phyloP scores from a whole-genome alignment of 2,329 filamentous ascomycete species.

The Huntiella bhutanensis region DNA sequence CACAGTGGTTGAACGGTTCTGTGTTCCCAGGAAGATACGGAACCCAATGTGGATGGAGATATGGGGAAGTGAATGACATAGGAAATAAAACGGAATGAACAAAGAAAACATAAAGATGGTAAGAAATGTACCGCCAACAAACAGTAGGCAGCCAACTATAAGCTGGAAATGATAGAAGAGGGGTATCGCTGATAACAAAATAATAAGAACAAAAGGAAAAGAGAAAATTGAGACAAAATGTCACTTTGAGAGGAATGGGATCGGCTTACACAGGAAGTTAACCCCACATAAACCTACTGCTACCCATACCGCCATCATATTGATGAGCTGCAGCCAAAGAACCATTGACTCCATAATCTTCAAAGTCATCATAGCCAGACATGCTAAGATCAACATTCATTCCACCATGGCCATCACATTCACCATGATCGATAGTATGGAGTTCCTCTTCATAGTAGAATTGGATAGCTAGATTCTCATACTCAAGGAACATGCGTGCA shows the following conservation, averaged over 20 bases:
- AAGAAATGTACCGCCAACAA: too few species aligned
- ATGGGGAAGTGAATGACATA: too few species aligned
- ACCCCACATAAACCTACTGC: not conserved
- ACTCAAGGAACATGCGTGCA: conserved; percentile 21
- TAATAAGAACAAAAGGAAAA: conserved; percentile 1
- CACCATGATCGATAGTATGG: conserved; percentile 21
- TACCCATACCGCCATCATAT: not conserved
- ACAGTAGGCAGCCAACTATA: too few species aligned
- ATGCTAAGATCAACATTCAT: not conserved
- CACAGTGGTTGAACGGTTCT: too few species aligned
- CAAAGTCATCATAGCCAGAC: not conserved
- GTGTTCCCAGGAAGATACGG: too few species aligned
- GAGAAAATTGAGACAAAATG: not conserved
- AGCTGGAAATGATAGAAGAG: too few species aligned
- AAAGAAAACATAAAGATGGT: too few species aligned
- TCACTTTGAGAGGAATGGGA: not conserved
- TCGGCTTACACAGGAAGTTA: not conserved
- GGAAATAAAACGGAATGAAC: too few species aligned
- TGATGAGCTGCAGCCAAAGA: conserved; percentile 1
- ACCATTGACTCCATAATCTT: not conserved
- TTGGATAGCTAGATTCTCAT: conserved; percentile 21
- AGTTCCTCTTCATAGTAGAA: conserved; percentile 27
- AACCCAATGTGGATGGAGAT: too few species aligned
- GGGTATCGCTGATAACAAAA: not conserved
- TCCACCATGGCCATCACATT: not conserved